phyloP scores from a whole-genome alignment of 2,329 filamentous ascomycete genomes.

The Stagonosporopsis vannaccii region DNA sequence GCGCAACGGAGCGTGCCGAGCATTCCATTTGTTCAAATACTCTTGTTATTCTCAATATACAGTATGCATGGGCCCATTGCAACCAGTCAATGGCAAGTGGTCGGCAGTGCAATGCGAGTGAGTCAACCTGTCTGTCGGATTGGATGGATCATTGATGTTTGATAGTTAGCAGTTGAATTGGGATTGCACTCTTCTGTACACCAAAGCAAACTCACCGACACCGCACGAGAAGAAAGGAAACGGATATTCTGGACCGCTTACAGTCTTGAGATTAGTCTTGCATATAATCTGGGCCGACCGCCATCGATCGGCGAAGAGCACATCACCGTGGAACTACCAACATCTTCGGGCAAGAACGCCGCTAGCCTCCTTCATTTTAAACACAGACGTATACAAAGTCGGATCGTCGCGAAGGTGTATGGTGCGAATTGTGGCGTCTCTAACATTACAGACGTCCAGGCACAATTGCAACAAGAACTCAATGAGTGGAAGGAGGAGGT shows the following conservation, averaged over 20 bases:
- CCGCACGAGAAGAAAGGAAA: background rate
- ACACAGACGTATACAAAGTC: constrained; percentile 7
- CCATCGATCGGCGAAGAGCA: constrained; percentile 7
- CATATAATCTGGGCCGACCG: constrained; percentile 9
- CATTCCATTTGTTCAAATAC: constrained; percentile 2
- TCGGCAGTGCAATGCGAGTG: constrained; percentile 7
- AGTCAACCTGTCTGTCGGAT: background rate
- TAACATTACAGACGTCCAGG: background rate
- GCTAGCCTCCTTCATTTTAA: constrained; percentile 3
- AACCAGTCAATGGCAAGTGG: constrained; percentile 9
- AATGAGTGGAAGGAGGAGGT: background rate
- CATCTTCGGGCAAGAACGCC: background rate
- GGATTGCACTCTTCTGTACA: background rate
- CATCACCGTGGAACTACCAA: background rate
- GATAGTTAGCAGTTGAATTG: background rate
- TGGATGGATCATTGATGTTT: background rate
- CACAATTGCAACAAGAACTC: background rate
- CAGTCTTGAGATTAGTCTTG: constrained; percentile 6
- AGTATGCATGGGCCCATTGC: background rate
- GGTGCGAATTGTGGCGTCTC: background rate
- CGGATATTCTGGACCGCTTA: constrained; percentile 8
- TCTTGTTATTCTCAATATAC: constrained; percentile 6
- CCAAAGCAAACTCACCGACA: background rate
- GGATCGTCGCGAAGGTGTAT: constrained; percentile 6
- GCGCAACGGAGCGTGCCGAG: background rate